phyloP scores from a whole-genome alignment of 1,284 basidiomycete genomes.

The Fomitopsis palustris region DNA sequence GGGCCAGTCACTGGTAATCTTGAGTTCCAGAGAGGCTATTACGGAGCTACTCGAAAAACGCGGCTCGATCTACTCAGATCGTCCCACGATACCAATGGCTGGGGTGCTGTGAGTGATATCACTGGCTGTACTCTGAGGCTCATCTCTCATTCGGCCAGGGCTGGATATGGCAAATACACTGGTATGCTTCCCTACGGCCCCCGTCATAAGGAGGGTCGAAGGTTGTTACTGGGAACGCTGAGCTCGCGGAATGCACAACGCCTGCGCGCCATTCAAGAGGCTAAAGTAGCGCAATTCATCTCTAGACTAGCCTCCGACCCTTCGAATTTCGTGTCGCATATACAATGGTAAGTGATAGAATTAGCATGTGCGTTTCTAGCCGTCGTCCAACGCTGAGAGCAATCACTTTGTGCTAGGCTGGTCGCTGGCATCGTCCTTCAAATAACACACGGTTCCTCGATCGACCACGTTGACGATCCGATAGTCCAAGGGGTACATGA shows the following conservation, averaged over 20 bases:
- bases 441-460: conserved; percentile 1
- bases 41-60: conserved; percentile 5
- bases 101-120: background rate
- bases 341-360: background rate
- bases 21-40: background rate
- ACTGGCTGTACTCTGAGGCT: background rate
- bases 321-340: background rate
- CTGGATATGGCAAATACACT: background rate
- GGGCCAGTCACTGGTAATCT: background rate
- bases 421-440: background rate
- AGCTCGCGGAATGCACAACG: background rate
- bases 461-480: background rate
- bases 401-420: background rate
- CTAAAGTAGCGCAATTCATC: background rate
- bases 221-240: background rate
- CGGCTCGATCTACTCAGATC: conserved; percentile 3
- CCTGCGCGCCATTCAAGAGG: background rate
- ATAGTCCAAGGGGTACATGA: background rate
- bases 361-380: too few relatives aligned
- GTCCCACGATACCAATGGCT: background rate
- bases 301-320: background rate
- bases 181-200: background rate
- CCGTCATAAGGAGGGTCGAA: conserved; percentile 1
- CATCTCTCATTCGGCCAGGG: background rate
- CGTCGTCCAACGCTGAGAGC: background rate